Base-by-base conservation (phyloP, 768 basidiomycete genomes). In the Collybiopsis confluens region DNA sequence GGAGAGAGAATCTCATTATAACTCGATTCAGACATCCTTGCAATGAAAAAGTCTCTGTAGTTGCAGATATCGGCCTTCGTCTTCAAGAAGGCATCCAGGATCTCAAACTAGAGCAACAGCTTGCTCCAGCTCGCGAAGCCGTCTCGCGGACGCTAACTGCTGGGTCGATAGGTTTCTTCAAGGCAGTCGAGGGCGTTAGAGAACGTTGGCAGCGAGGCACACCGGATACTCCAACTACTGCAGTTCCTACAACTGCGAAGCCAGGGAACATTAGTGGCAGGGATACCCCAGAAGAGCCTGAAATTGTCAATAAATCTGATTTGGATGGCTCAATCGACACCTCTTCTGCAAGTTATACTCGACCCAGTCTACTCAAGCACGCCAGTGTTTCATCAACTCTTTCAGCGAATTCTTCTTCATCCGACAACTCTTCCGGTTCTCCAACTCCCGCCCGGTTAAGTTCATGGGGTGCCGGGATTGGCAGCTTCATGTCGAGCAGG, bases 61-160 rank as follows among this genome's bases (percentile, higher is more conserved):
- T 98, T 3, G 79, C 92, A 4, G 97, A 99, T 62, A 86, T 99
- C 33, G 90, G 95, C 8, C 76, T 98, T 3, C 86, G 95, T 9
- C 79, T 99, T 23, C 84, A 88, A 54, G 95, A 98, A 70, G 94
- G 95, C 2, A 82, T 98, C 16, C 93, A 97, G 64, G 96, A 98
- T 26, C 79, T 99, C 48, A 92, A 90, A 65, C 69, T 98, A 3
- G 91, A 97, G 28, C 89, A 97, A 67, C 92, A 94, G 61, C 80
- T 97, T n/a, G 93, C 86, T 4, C 93, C 96, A 1, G 88, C 94
- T 1, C 81, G 92, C 7, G 94, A 98, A 67, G 97, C 89, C 2
- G 83, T 97, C 40, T 81, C 85, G 7, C 79, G 85, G 28, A 93
- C 92, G 0, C 60, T 94, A 44, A 79, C 77, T 0, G 80, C 75